Conservation (phyloP, 306 rosid species). For the Fragaria ananassa region DNA sequence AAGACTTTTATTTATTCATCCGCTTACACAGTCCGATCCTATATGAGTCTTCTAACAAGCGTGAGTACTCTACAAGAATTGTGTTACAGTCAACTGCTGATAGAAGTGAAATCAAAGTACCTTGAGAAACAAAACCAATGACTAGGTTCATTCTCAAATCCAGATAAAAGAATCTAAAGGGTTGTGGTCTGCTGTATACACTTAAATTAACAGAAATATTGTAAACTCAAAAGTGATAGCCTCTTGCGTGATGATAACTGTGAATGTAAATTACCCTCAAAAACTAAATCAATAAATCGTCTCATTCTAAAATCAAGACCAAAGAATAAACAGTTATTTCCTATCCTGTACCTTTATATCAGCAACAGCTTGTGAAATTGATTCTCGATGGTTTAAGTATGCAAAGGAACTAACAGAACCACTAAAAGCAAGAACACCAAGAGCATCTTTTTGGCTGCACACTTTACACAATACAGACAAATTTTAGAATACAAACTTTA, state of each 20-base stretch:
- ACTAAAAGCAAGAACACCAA: constrained; percentile 60
- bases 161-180: constrained; percentile 10
- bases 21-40: not conserved
- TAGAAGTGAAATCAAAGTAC: constrained; percentile 2
- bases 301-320: not conserved
- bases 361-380: constrained; percentile 64
- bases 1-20: not conserved
- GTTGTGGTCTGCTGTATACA: not conserved
- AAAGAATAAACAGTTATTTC: not conserved
- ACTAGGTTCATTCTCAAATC: not conserved
- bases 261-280: constrained; percentile 1
- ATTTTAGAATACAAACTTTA: constrained; percentile 23
- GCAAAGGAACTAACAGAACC: constrained; percentile 86
- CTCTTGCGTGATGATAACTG: constrained; percentile 18
- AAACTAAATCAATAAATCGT: not conserved
- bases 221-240: not conserved
- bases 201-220: not conserved
- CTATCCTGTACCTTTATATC: constrained; percentile 66
- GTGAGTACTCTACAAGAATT: constrained; percentile 4
- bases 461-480: constrained; percentile 45
- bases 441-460: constrained; percentile 61
- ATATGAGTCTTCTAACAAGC: not conserved
- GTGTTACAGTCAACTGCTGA: constrained; percentile 9
- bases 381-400: constrained; percentile 68
- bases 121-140: not conserved